These are phyloP conservation scores for Vitellaria paradoxa DNA, from an alignment of 179 eudicot genomes.

Conservation along the genomic window DNA sequence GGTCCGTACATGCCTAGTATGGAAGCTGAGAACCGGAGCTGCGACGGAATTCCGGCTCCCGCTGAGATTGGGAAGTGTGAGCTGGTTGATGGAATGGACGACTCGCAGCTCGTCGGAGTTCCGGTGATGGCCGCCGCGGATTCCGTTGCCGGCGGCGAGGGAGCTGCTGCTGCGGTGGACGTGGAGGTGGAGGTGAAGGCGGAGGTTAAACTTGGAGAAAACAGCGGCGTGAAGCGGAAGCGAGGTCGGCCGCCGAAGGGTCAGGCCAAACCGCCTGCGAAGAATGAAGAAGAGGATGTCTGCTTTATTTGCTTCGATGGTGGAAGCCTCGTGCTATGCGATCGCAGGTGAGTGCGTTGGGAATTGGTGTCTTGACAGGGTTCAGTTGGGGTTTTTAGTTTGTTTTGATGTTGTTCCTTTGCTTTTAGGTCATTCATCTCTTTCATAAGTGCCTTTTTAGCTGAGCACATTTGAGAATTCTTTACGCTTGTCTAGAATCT, in stretches of 20 bases:
- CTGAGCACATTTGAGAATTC: not conserved
- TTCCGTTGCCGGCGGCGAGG: not conserved
- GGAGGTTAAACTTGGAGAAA: conserved; percentile 1
- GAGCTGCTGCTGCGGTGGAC: not conserved
- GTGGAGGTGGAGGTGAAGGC: conserved; percentile 11
- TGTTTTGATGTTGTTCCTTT: not conserved
- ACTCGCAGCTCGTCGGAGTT: conserved; percentile 18
- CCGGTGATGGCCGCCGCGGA: not conserved
- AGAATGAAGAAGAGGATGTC: conserved; percentile 77
- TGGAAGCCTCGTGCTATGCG: conserved; percentile 85
- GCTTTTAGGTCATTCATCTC: not conserved
- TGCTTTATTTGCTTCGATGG: conserved; percentile 97
- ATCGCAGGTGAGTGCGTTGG: conserved; percentile 55
- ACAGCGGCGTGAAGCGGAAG: conserved; percentile 37
- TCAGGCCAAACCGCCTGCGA: conserved; percentile 27
- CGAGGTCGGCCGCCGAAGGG: conserved; percentile 72
- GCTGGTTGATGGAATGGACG: conserved; percentile 8
- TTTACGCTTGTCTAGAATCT: not conserved
- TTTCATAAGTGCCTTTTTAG: not conserved
- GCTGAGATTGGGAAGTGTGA: conserved; percentile 5
- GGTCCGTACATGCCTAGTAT: conserved; percentile 6
- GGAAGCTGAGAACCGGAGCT: conserved; percentile 21
- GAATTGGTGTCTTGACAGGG: not conserved
- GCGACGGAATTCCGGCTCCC: conserved; percentile 7
- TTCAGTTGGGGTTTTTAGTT: not conserved